Conservation (phyloP, 2,329 filamentous ascomycete species). For the Sphaerulina musiva region DNA sequence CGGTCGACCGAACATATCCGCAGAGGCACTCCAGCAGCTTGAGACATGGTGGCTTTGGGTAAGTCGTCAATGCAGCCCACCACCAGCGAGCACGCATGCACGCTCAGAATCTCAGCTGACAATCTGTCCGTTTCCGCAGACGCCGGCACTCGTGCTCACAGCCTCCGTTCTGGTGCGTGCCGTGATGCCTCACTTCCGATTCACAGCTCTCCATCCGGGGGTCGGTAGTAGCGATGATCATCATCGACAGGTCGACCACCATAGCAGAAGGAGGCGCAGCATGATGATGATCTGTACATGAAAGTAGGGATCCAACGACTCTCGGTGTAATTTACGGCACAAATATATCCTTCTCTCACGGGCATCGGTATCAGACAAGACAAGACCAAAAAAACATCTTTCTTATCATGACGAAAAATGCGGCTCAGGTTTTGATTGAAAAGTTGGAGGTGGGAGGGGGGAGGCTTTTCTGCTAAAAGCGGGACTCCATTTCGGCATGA, state of each 20-base stretch:
- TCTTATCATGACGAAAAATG: no score
- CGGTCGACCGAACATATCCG: slow-evolving; percentile 33
- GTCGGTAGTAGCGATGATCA: background rate
- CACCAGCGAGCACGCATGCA: background rate
- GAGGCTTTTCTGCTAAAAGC: no score
- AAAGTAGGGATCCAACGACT: no score
- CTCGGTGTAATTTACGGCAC: background rate
- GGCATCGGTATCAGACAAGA: background rate
- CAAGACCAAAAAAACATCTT: background rate
- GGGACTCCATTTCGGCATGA: no score
- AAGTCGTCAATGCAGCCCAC: background rate
- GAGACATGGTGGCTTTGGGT: slow-evolving; percentile 10
- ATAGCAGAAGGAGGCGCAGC: background rate
- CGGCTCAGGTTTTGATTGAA: no score
- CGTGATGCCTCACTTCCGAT: background rate
- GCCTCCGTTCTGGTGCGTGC: background rate
- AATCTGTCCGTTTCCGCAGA: background rate
- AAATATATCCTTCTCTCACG: background rate
- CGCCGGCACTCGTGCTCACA: background rate
- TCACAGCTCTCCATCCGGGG: background rate
- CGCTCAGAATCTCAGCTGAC: background rate
- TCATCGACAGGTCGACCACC: background rate
- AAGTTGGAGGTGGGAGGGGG: no score
- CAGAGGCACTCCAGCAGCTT: background rate
- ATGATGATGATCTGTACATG: background rate